A percentile compares a stretch with the other conserved stretches of the same genome.
These are phyloP conservation scores for Grosmannia penicillata DNA, from an alignment of 2,329 filamentous ascomycete species.

Conservation along the genomic window DNA sequence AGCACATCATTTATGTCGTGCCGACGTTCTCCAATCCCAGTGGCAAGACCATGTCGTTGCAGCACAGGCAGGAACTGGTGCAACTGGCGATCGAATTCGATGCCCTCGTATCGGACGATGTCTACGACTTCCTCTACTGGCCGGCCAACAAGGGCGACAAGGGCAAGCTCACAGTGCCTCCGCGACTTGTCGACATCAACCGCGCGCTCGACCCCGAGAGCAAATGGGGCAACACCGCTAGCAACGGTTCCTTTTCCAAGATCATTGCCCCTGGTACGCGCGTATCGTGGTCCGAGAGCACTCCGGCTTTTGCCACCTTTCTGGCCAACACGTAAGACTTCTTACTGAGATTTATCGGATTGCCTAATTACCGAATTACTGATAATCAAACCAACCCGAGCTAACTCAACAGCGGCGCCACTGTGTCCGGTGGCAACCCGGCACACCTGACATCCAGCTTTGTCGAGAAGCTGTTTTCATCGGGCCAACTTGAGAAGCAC, in stretches of 20 bases:
- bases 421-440: conserved; percentile 16
- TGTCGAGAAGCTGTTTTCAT: conserved; percentile 33
- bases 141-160: conserved; percentile 7
- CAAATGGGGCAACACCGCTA: conserved; percentile 48
- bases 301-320: conserved; percentile 38
- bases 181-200: conserved; percentile 47
- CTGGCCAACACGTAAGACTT: conserved; percentile 16
- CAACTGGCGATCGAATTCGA: conserved; percentile 47
- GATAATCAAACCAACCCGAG: not conserved
- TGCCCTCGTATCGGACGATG: conserved; percentile 53
- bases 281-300: conserved; percentile 49
- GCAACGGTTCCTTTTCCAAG: conserved; percentile 56
- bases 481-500: conserved; percentile 35
- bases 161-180: conserved; percentile 21
- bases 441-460: conserved; percentile 16
- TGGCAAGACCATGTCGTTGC: conserved; percentile 46
- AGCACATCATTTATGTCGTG: conserved; percentile 52
- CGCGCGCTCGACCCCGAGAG: conserved; percentile 37
- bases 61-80: conserved; percentile 40
- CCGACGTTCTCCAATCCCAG: conserved; percentile 59
- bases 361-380: not conserved
- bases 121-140: conserved; percentile 59
- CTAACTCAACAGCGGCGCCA: conserved; percentile 14
- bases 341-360: not conserved
- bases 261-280: conserved; percentile 47